Percentiles rank a stretch among this genome's conserved stretches.
Conservation (phyloP, 345 rosid genomes). For the Bruguiera parviflora region DNA sequence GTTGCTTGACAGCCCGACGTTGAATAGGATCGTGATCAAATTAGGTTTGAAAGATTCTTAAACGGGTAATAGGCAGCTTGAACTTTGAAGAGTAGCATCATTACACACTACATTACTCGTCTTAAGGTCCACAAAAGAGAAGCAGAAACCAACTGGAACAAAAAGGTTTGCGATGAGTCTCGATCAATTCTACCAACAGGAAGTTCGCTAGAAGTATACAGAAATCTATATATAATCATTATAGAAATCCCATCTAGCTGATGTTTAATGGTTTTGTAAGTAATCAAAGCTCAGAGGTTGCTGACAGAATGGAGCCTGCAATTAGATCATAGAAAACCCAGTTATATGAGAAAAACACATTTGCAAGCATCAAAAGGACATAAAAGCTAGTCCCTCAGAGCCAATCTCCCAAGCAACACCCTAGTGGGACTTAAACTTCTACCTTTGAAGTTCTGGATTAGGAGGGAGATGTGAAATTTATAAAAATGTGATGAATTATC, state of each 20-base stretch:
- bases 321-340: not conserved
- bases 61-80: not conserved
- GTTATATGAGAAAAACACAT: not conserved
- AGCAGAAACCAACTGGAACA: not conserved
- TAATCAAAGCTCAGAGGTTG: conserved; percentile 85
- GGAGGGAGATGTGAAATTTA: not conserved
- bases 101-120: conserved; percentile 13
- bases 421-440: no score
- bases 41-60: not conserved
- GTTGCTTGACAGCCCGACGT: conserved; percentile 7
- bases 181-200: conserved; percentile 12
- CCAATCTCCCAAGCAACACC: no score
- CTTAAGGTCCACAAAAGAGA: conserved; percentile 8
- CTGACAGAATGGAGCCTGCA: conserved; percentile 76
- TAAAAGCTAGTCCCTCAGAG: no score
- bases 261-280: conserved; percentile 53
- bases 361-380: no score
- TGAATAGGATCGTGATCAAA: no score
- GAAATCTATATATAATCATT: conserved; percentile 18
- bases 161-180: conserved; percentile 10
- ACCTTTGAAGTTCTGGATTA: no score
- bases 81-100: conserved; percentile 7
- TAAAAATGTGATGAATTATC: no score
- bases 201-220: conserved; percentile 18
- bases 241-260: conserved; percentile 21